Evolutionary conservation across 768 basidiomycete species (phyloP).

Genomic region (Phlebiopsis flavidoalba): DNA sequence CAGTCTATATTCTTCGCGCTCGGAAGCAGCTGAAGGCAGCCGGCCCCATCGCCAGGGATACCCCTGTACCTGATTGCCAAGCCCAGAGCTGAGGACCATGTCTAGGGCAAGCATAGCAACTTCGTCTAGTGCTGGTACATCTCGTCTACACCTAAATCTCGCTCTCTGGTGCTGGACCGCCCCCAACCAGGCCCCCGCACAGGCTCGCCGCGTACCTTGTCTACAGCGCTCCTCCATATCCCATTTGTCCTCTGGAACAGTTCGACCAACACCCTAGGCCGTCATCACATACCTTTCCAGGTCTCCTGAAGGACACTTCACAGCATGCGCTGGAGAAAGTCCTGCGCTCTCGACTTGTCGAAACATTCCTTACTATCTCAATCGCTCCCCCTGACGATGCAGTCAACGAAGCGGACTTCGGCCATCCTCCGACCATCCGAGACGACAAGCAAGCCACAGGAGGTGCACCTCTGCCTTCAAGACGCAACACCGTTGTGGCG

Average conservation of each 20-base stretch:
- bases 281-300: conserved; percentile 20
- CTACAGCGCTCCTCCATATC: conserved; percentile 45
- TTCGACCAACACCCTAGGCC: background rate
- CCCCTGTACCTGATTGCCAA: no score
- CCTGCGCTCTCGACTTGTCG: conserved; percentile 66
- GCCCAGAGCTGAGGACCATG: conserved; percentile 31
- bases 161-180: background rate
- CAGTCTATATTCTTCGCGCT: conserved; percentile 41
- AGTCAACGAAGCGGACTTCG: conserved; percentile 1
- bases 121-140: background rate
- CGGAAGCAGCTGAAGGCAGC: conserved; percentile 30
- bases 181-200: conserved; percentile 13
- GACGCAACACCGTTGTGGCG: background rate
- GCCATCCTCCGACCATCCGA: background rate
- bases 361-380: conserved; percentile 66
- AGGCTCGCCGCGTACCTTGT: conserved; percentile 49
- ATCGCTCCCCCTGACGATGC: conserved; percentile 23
- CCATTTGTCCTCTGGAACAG: background rate
- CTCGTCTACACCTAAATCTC: conserved; percentile 8
- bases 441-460: background rate
- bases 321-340: conserved; percentile 68
- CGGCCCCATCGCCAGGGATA: background rate
- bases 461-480: background rate
- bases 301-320: conserved; percentile 52
- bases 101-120: conserved; percentile 38